These are phyloP conservation scores for Pythium dissotocum DNA, from an alignment of 352 stramenopile genomes.

Conservation along the genomic window DNA sequence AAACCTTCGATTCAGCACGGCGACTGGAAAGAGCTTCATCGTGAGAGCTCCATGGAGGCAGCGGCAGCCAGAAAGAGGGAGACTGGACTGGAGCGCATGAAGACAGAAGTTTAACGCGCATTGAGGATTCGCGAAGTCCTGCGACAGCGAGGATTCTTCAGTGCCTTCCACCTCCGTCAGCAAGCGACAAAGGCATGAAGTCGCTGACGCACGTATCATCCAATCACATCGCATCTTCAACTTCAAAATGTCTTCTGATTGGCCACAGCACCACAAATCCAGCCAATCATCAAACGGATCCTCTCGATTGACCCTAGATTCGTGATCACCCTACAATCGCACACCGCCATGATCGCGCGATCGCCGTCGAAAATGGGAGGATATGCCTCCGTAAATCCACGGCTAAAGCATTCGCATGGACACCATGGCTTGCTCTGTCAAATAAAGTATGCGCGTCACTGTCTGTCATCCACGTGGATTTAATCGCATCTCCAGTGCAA, in stretches of 20 bases:
- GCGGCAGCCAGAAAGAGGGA: neutral
- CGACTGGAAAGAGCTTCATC: neutral
- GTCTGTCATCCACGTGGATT: neutral
- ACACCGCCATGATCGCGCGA: neutral
- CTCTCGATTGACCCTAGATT: conserved; percentile 12
- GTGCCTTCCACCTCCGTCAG: neutral
- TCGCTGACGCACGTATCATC: conserved; percentile 22
- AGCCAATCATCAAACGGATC: conserved; percentile 13
- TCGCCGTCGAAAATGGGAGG: neutral
- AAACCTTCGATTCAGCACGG: neutral
- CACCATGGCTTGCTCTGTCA: neutral
- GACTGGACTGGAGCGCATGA: neutral
- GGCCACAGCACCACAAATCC: neutral
- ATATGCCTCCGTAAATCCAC: neutral
- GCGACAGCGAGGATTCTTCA: neutral
- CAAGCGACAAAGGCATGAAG: conserved; percentile 7
- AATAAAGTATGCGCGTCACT: neutral
- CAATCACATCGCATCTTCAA: conserved; percentile 26
- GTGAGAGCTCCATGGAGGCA: neutral
- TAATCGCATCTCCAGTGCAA: neutral
- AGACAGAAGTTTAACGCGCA: neutral
- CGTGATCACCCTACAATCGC: conserved; percentile 9
- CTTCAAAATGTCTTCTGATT: conserved; percentile 29
- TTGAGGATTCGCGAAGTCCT: no score
- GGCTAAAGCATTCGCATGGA: neutral